Evolutionary conservation across 805 yeast genomes (phyloP).

Genomic region (Nakazawaea ernobii): DNA sequence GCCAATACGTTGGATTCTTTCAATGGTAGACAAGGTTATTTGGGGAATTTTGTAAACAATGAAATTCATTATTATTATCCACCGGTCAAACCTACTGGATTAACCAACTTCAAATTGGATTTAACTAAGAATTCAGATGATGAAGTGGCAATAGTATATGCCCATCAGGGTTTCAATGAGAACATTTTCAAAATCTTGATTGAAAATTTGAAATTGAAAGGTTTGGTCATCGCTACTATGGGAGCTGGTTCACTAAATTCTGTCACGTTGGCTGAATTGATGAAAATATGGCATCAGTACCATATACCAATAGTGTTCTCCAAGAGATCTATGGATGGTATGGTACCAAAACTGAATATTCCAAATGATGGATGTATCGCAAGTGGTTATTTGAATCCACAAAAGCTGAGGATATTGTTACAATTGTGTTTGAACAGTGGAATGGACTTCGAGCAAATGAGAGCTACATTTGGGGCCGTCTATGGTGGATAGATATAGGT

Average conservation of each 20-base stretch:
- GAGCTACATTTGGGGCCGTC: slow-evolving; percentile 41
- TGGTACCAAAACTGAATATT: slow-evolving; percentile 52
- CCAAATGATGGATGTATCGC: slow-evolving; percentile 43
- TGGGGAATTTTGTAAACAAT: slow-evolving; percentile 65
- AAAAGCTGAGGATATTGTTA: slow-evolving; percentile 52
- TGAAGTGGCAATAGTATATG: slow-evolving; percentile 52
- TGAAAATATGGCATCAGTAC: slow-evolving; percentile 31
- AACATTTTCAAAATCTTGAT: slow-evolving; percentile 41
- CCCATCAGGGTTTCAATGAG: slow-evolving; percentile 55
- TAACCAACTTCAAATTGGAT: slow-evolving; percentile 34
- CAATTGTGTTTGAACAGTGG: slow-evolving; percentile 47
- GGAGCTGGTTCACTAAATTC: slow-evolving; percentile 66
- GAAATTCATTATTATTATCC: slow-evolving; percentile 62
- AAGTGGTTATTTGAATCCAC: slow-evolving; percentile 63
- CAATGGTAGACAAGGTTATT: slow-evolving; percentile 66
- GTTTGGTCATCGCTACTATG: slow-evolving; percentile 61
- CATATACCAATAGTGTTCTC: slow-evolving; percentile 56
- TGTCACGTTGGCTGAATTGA: slow-evolving; percentile 34
- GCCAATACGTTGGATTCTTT: slow-evolving; percentile 69
- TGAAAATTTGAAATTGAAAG: slow-evolving; percentile 39
- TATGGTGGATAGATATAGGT: slow-evolving; percentile 39
- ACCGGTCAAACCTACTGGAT: slow-evolving; percentile 47
- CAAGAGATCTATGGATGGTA: slow-evolving; percentile 65
- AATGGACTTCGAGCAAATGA: slow-evolving; percentile 33
- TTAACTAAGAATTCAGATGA: slow-evolving; percentile 25